These are phyloP conservation scores for Cystoderma amianthinum DNA, from an alignment of 768 basidiomycete genomes.

Conservation along the genomic window DNA sequence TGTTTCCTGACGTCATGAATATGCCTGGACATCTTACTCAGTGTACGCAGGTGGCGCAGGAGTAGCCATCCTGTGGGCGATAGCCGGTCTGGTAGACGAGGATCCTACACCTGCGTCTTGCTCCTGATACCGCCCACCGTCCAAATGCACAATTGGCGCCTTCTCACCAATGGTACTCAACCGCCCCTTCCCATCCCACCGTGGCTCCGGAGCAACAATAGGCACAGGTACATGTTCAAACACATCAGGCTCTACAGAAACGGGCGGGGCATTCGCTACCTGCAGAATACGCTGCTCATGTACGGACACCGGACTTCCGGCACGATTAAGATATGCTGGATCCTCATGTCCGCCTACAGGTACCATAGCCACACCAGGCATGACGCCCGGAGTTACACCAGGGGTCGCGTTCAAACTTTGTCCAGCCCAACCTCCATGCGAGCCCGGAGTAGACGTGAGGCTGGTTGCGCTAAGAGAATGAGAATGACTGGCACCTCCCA, in stretches of 20 bases:
- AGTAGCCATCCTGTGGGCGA: constrained; percentile 5
- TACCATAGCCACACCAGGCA: constrained; percentile 8
- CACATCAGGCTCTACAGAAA: constrained; percentile 11
- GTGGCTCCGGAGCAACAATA: constrained; percentile 4
- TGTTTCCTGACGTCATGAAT: too few relatives aligned
- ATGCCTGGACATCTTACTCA: constrained; percentile 1
- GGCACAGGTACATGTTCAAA: background rate
- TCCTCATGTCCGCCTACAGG: constrained; percentile 5
- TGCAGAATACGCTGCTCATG: constrained; percentile 32
- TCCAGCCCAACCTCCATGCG: background rate
- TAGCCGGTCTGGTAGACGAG: background rate
- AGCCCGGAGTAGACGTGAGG: background rate
- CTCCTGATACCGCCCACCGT: constrained; percentile 27
- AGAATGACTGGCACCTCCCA: constrained; percentile 1
- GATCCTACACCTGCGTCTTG: constrained; percentile 4
- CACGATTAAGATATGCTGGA: constrained; percentile 15
- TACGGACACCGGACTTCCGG: constrained; percentile 35
- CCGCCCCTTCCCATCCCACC: constrained; percentile 23
- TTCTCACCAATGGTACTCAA: constrained; percentile 17
- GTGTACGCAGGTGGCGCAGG: constrained; percentile 20
- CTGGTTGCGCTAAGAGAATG: constrained; percentile 1
- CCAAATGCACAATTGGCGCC: constrained; percentile 29
- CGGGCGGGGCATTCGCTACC: constrained; percentile 31
- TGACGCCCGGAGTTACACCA: constrained; percentile 3
- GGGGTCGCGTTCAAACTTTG: background rate